phyloP scores from a whole-genome alignment of 1,139 yeast genomes.

The Schizosaccharomyces versatilis region DNA sequence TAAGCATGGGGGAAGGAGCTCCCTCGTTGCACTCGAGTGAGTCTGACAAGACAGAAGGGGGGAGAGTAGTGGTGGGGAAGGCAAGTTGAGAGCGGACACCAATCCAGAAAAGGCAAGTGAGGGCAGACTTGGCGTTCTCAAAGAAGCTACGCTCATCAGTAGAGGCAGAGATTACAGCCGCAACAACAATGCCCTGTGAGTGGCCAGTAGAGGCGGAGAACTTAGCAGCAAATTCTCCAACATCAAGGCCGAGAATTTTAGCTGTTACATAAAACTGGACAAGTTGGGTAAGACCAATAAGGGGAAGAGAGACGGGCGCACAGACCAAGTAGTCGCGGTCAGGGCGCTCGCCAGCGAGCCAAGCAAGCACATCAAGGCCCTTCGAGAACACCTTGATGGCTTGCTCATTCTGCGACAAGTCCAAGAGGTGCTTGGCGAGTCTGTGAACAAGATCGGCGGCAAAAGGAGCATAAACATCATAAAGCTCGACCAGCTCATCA shows the following conservation, averaged over 20 bases:
- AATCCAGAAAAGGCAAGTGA: slow-evolving; percentile 68
- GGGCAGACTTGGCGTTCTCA: slow-evolving; percentile 50
- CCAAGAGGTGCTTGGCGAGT: slow-evolving; percentile 45
- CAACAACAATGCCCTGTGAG: slow-evolving; percentile 90
- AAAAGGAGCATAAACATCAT: slow-evolving; percentile 53
- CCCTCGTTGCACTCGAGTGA: slow-evolving; percentile 90
- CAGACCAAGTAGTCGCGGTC: slow-evolving; percentile 69
- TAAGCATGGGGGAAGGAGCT: slow-evolving; percentile 89
- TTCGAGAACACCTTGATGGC: slow-evolving; percentile 80
- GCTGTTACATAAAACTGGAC: slow-evolving; percentile 83
- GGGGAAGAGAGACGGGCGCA: slow-evolving; percentile 87
- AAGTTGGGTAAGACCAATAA: slow-evolving; percentile 84
- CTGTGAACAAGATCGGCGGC: slow-evolving; percentile 47
- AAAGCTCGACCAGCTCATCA: slow-evolving; percentile 78
- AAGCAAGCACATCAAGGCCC: slow-evolving; percentile 67
- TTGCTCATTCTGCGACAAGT: slow-evolving; percentile 49
- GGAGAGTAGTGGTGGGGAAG: slow-evolving; percentile 82
- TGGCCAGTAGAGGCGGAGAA: slow-evolving; percentile 87
- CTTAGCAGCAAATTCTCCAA: slow-evolving; percentile 59
- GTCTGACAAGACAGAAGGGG: slow-evolving; percentile 85
- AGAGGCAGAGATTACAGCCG: slow-evolving; percentile 73
- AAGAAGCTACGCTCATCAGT: slow-evolving; percentile 70
- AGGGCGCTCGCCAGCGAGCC: slow-evolving; percentile 83
- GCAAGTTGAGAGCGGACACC: slow-evolving; percentile 80
- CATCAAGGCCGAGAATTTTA: slow-evolving; percentile 62